Evolutionary conservation across 108 stramenopile species (phyloP), one percentile per base, ranked within the genome.

Genomic region (Nitzschia palea): DNA sequence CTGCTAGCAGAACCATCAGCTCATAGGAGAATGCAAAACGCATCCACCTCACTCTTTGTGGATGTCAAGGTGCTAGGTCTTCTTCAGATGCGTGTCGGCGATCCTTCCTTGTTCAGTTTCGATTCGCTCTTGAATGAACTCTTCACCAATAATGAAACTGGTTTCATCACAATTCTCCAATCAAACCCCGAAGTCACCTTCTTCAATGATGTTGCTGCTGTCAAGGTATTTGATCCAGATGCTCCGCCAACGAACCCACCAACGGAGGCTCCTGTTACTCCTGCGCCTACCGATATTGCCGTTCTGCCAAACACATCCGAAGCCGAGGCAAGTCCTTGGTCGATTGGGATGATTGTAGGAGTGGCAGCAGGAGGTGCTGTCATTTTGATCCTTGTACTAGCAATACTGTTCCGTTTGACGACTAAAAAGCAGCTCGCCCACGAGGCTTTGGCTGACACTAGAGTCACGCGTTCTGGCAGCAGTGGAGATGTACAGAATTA

Each of bases 331-430:
- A 14, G 18, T 3, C 14, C 40, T 12, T 60, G 31, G 31, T 70
- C 68, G 14, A 33, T 37, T 48, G 68, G 58, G 52, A 40, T 42
- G 1, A 71, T 71, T 33, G 48, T 62, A 25, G 70, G 61, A 14
- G 55, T 71, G 34, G 51, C 70, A 20, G 51, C 50, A 9, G 60
- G 36, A 5, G 61, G 52, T 44, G 36, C 44, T 53, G 59, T 62
- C 22, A 23, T 71, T 29, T 14, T 62, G 18, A 44, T 62, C 36
- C 40, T 37, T 18, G 14, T 55, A 0, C 29, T 40, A 20, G 15
- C 22, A 4, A 48, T 48, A 20, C 18, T 48, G 17, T 48, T 12
- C 47, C 47, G 47, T 18, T 20, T 48, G 15, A 48, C 47, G 18
- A 48, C 47, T 4, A 18, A 20, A 12, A 48, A 48, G n/a, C 18